These are phyloP conservation scores for Teratosphaeria epicoccoides DNA, from an alignment of 2,329 filamentous ascomycete genomes.

Conservation along the genomic window DNA sequence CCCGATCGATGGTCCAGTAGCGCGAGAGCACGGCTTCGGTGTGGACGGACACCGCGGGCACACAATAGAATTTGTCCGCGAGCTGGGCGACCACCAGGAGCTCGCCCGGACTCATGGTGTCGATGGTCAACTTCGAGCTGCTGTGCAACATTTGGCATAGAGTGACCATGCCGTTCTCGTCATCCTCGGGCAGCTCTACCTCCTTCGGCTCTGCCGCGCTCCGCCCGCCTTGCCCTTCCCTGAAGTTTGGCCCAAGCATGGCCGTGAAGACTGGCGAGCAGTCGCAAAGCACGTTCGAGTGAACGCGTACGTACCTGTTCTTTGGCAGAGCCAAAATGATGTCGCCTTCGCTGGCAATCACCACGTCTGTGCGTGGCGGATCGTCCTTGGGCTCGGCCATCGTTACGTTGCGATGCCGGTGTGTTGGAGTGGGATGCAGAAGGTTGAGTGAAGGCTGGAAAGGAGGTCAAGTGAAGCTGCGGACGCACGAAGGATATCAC, in stretches of 20 bases:
- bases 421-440: neutral
- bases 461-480: neutral
- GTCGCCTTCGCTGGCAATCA: neutral
- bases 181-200: slow-evolving; percentile 14
- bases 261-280: slow-evolving; percentile 16
- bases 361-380: neutral
- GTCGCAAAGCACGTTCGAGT: slow-evolving; percentile 10
- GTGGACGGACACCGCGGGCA: neutral
- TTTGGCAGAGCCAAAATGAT: neutral
- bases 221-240: neutral
- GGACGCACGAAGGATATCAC: too few species aligned
- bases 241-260: slow-evolving; percentile 6
- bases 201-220: neutral
- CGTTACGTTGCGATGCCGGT: neutral
- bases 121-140: neutral
- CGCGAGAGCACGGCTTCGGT: slow-evolving; percentile 1
- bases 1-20: neutral
- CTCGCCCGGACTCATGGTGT: neutral
- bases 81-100: neutral
- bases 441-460: neutral
- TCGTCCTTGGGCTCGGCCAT: neutral
- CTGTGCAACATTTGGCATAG: neutral
- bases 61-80: slow-evolving; percentile 1
- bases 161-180: neutral
- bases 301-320: neutral